Conservation (phyloP, 1,139 yeast species). For the Wickerhamomyces sp. region DNA sequence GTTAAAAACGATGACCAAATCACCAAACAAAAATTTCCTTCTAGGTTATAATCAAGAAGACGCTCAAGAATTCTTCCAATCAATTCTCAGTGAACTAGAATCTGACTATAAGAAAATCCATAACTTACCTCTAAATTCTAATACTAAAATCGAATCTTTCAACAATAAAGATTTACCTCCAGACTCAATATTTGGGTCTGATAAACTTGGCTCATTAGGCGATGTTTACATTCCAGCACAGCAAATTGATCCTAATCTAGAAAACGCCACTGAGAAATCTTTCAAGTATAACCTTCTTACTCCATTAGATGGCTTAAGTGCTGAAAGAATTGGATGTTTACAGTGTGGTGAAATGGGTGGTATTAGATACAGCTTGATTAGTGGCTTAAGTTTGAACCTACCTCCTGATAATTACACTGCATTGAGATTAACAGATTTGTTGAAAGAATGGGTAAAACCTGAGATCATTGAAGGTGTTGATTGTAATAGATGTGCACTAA, state of each 20-base stretch:
- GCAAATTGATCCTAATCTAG: conserved; percentile 66
- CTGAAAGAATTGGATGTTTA: conserved; percentile 84
- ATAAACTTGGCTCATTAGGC: conserved; percentile 52
- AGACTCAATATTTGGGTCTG: conserved; percentile 40
- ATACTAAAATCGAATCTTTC: conserved; percentile 16
- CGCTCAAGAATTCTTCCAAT: conserved; percentile 91
- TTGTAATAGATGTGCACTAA: conserved; percentile 84
- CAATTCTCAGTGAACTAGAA: conserved; percentile 69
- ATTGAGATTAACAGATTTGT: conserved; percentile 49
- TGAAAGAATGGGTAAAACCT: conserved; percentile 71
- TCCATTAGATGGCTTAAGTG: conserved; percentile 86
- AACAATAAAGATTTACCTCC: conserved; percentile 27
- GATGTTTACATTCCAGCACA: conserved; percentile 64
- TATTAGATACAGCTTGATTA: conserved; percentile 71
- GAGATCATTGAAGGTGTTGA: conserved; percentile 90
- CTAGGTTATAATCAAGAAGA: conserved; percentile 89
- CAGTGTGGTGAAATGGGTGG: conserved; percentile 94
- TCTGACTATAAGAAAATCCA: conserved; percentile 39
- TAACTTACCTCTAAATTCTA: conserved; percentile 15
- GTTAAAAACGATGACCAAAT: conserved; percentile 69
- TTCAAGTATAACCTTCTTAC: conserved; percentile 61
- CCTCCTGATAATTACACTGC: conserved; percentile 41
- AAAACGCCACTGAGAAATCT: conserved; percentile 35
- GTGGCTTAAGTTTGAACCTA: conserved; percentile 76
- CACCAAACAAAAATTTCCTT: conserved; percentile 72